A percentile compares a stretch with the other conserved stretches of the same genome.
Conservation (phyloP, 2,329 filamentous ascomycete genomes). For the Verticillium alfalfae region DNA sequence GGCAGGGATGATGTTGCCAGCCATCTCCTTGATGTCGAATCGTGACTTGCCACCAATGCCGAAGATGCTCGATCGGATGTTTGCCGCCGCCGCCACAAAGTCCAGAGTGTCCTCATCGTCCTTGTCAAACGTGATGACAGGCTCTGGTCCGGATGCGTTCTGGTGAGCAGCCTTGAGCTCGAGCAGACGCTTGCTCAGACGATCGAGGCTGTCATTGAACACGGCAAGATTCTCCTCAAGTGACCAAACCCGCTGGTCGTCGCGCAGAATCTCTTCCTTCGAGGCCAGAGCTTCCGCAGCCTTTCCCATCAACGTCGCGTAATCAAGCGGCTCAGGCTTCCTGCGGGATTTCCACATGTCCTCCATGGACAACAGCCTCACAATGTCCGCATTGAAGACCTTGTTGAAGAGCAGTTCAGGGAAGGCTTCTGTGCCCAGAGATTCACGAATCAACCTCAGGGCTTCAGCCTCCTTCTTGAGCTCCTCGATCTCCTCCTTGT, state of each 20-base stretch:
- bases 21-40: slow-evolving; percentile 99
- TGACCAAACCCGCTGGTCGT: slow-evolving; percentile 77
- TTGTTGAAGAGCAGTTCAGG: slow-evolving; percentile 82
- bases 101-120: slow-evolving; percentile 93
- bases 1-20: slow-evolving; percentile 96
- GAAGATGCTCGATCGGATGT: slow-evolving; percentile 84
- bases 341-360: slow-evolving; percentile 92
- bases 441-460: slow-evolving; percentile 73
- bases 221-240: slow-evolving; percentile 77
- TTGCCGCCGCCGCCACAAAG: slow-evolving; percentile 87
- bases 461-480: slow-evolving; percentile 78
- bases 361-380: slow-evolving; percentile 76
- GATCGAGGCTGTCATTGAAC: slow-evolving; percentile 76
- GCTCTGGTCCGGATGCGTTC: slow-evolving; percentile 43
- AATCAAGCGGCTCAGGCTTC: slow-evolving; percentile 68
- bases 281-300: slow-evolving; percentile 40
- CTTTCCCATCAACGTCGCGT: slow-evolving; percentile 52
- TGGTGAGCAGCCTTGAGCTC: slow-evolving; percentile 48
- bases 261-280: slow-evolving; percentile 49
- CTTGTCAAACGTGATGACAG: slow-evolving; percentile 86
- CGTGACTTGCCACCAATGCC: slow-evolving; percentile 83
- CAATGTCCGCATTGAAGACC: slow-evolving; percentile 82
- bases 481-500: slow-evolving; percentile 82
- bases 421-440: slow-evolving; percentile 75
- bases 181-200: slow-evolving; percentile 69